Percentiles rank a stretch among this genome's conserved stretches.
Conservation (phyloP, 1,284 basidiomycete species). For the Papiliotrema nemorosa region DNA sequence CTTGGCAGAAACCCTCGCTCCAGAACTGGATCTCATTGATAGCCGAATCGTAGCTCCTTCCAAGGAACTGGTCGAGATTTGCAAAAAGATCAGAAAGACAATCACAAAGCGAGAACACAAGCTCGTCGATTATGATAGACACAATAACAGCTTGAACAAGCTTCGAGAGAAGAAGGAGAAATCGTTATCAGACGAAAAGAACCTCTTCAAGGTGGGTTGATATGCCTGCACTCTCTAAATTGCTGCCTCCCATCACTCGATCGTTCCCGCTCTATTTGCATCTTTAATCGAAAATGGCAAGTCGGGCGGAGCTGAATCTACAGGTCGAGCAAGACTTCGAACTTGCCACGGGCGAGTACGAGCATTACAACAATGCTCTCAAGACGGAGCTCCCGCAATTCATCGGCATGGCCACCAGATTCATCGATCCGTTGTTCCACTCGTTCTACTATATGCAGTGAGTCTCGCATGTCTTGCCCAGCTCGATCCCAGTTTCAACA, state of each 20-base stretch:
- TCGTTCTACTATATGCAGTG: slow-evolving; percentile 99
- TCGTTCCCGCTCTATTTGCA: too few relatives aligned
- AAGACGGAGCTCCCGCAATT: slow-evolving; percentile 92
- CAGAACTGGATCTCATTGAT: slow-evolving; percentile 94
- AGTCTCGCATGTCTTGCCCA: slow-evolving; percentile 43
- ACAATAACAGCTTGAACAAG: slow-evolving; percentile 93
- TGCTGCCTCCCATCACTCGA: too few relatives aligned
- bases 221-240: not conserved
- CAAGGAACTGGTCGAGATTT: slow-evolving; percentile 80
- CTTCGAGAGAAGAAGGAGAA: slow-evolving; percentile 97
- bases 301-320: slow-evolving; percentile 22
- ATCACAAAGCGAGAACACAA: slow-evolving; percentile 97
- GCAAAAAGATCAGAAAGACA: slow-evolving; percentile 89
- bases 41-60: slow-evolving; percentile 77
- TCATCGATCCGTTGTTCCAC: slow-evolving; percentile 95
- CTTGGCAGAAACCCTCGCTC: slow-evolving; percentile 62
- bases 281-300: too few relatives aligned
- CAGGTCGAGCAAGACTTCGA: slow-evolving; percentile 98
- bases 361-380: slow-evolving; percentile 88
- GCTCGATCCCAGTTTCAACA: slow-evolving; percentile 2
- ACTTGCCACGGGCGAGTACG: slow-evolving; percentile 89
- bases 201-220: slow-evolving; percentile 75
- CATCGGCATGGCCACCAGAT: slow-evolving; percentile 78
- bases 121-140: slow-evolving; percentile 92
- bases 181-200: slow-evolving; percentile 87